phyloP scores from a whole-genome alignment of 2,329 filamentous ascomycete genomes.

The Zalaria obscura region DNA sequence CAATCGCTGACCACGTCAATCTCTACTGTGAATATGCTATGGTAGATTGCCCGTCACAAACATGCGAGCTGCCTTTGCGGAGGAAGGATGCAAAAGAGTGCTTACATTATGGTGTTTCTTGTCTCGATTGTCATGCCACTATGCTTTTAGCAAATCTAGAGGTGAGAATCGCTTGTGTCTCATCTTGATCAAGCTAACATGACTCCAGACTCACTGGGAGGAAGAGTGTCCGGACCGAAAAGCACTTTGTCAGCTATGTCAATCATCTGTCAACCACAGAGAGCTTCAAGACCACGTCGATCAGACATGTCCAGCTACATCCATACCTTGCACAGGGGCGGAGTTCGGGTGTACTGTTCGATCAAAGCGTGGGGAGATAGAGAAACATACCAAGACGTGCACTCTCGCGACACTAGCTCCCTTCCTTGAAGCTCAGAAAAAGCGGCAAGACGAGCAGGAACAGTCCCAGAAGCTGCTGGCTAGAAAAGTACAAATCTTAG shows the following conservation, averaged over 20 bases:
- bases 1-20: constrained; percentile 44
- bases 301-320: constrained; percentile 25
- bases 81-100: constrained; percentile 42
- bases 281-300: constrained; percentile 27
- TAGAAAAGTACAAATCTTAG: constrained; percentile 29
- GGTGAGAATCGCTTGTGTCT: constrained; percentile 15
- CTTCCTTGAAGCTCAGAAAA: constrained; percentile 26
- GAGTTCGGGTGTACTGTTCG: constrained; percentile 28
- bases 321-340: constrained; percentile 28
- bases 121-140: constrained; percentile 36
- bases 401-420: constrained; percentile 33
- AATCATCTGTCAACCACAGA: constrained; percentile 23
- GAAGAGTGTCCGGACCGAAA: constrained; percentile 36
- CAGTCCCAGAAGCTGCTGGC: constrained; percentile 25
- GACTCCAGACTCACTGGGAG: constrained; percentile 14
- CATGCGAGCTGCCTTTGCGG: constrained; percentile 37
- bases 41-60: constrained; percentile 35
- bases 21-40: constrained; percentile 44
- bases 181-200: background rate
- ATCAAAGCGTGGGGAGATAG: constrained; percentile 23
- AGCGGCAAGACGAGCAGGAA: constrained; percentile 29
- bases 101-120: constrained; percentile 38
- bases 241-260: constrained; percentile 28
- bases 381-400: constrained; percentile 26
- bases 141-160: constrained; percentile 42